Conservation (phyloP, 805 yeast species). For the Candida krabiensis region DNA sequence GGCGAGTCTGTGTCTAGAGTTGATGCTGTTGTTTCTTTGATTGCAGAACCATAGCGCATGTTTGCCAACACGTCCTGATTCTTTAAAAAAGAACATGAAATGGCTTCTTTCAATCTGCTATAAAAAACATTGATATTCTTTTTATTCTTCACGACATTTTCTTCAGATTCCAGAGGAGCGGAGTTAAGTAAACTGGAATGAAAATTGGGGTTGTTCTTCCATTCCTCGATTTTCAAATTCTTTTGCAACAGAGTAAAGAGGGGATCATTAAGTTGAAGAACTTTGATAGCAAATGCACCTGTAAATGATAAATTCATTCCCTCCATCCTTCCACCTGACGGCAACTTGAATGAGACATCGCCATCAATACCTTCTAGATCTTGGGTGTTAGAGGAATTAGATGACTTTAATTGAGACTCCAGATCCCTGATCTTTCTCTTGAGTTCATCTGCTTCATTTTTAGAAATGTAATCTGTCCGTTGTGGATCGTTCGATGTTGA, state of each 20-base stretch:
- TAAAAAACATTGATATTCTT: no score
- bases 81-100: no score
- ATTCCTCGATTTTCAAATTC: slow-evolving; percentile 3
- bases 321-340: not conserved
- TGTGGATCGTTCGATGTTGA: not conserved
- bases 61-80: no score
- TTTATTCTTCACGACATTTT: not conserved
- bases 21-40: no score
- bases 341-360: not conserved
- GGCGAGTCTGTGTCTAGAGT: no score
- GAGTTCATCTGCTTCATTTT: not conserved
- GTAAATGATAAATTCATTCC: not conserved
- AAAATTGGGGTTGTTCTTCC: slow-evolving; percentile 1
- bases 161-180: slow-evolving; percentile 11
- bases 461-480: not conserved
- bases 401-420: not conserved
- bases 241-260: slow-evolving; percentile 2
- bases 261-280: slow-evolving; percentile 17
- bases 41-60: no score
- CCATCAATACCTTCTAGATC: not conserved
- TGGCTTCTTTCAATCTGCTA: no score
- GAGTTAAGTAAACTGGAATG: slow-evolving; percentile 14
- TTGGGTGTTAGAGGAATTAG: no score
- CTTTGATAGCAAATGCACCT: slow-evolving; percentile 13
- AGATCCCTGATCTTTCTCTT: not conserved